These are phyloP conservation scores for Tetrahymena borealis DNA, from an alignment of 73 alveolate species.

Conservation along the genomic window DNA sequence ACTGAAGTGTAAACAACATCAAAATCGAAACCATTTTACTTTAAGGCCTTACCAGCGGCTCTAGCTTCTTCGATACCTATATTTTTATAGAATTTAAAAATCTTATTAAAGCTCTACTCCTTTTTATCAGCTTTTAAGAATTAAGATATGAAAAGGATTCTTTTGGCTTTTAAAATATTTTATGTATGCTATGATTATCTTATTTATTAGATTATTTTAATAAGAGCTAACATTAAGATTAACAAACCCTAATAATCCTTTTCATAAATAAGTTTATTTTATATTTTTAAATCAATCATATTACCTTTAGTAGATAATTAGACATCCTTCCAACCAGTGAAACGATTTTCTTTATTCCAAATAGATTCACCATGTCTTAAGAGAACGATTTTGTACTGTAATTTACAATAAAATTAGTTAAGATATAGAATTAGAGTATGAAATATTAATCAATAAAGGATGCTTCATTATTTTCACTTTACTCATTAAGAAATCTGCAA, in stretches of 20 bases:
- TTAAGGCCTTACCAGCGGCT: constrained; percentile 62
- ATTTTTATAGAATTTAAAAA: no score
- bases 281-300: no score
- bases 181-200: background rate
- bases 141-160: no score
- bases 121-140: no score
- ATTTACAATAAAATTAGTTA: background rate
- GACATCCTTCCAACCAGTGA: constrained; percentile 99
- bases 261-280: no score
- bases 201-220: background rate
- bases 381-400: constrained; percentile 49
- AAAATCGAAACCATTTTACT: constrained; percentile 64
- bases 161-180: no score
- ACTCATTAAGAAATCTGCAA: no score
- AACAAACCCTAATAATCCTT: no score
- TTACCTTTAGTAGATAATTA: constrained; percentile 72
- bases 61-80: constrained; percentile 86
- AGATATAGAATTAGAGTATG: background rate
- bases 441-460: no score
- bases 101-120: no score
- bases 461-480: no score
- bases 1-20: constrained; percentile 93
- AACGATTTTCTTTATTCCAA: constrained; percentile 93
- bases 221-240: no score
- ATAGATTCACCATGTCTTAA: constrained; percentile 95